Base-by-base conservation (phyloP, 352 stramenopile genomes). In the Globisporangium splendens region DNA sequence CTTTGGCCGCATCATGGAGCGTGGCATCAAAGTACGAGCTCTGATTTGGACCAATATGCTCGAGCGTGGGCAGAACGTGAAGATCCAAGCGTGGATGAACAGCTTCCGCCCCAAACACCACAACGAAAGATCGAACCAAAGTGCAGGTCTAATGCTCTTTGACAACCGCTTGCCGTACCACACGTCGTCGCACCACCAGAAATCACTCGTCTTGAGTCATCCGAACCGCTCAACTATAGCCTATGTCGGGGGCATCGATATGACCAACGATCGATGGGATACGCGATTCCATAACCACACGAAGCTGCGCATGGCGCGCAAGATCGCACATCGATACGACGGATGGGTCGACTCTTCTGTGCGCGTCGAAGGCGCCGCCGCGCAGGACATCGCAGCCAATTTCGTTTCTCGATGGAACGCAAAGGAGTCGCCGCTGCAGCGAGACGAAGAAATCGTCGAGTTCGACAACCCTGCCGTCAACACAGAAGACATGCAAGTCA, bases 221-320 rank as follows among this genome's bases (percentile, higher is more conserved):
- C 61, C 24, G 17, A 33, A 46, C 4, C 28, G n/a, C 17, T 17
- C 20, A 14, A 21, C 42, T 2, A 57, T 65, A 17, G 68, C 65
- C 21, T 76, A 73, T 39, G 58, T 76, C 7, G 68, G 68, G 1
- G 68, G 68, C 18, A 67, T 76, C 24, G 68, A 76, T 56, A 63
- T 69, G 47, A 70, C 57, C 0, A 46, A 56, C 12, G 63, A 76
- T 33, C 64, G 68, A 31, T 76, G 68, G 68, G 68, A 76, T 22
- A 76, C 65, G 20, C 43, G 54, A 7, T 69, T 68, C 41, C 68
- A 76, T 61, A 73, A 76, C 51, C 46, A 62, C 46, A 59, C 49
- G 3, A 50, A 44, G 42, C 41, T 59, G 15, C 53, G 53, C 31
- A 51, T 44, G 8, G 18, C 51, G 24, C 53, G 41, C 21, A 43